Evolutionary conservation across 148 eudicot genomes (phyloP), one percentile per base, ranked within the genome.

Genomic region (Diospyros lotus): DNA sequence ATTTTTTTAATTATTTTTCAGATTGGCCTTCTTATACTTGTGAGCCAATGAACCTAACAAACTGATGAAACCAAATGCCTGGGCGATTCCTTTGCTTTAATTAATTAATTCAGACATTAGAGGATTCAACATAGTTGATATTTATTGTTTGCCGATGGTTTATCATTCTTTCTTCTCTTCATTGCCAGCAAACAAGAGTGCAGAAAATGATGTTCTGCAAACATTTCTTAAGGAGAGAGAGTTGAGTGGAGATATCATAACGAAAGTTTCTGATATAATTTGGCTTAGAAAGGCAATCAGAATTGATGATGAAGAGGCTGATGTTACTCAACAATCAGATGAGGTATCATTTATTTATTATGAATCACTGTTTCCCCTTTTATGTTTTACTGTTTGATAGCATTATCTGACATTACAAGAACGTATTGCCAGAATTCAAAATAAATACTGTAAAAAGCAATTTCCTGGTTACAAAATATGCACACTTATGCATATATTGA

Each of bases 231-330:
- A 78, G 80, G 76, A 78, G 68, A 72, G 80, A 58, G 73, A 66
- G 60, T 41, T 42, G 60, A 68, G 53, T 72, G 80, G 80, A 65
- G 80, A 78, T 66, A 44, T 78, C 68, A 73, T 78, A 41, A 62
- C 80, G 0, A 78, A 61, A 58, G 80, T 78, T 78, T 78, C 80
- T 66, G 80, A 78, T 61, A n/a, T 52, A 73, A 50, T 78, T 58
- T 78, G 80, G 80, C 58, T 56, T 67, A 56, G 76, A 56, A 71
- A 58, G 48, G 67, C 45, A 9, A 50, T 66, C 11, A 72, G 40
- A 66, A 53, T 72, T 59, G 80, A 73, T 58, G 73, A 73, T 45
- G 58, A 38, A 58, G 76, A 78, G 61, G 63, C 53, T 48, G 61
- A 78, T 44, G 64, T 41, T 66, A 48, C 68, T 72, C 60, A 65